A percentile compares a stretch with the other conserved stretches of the same genome.
Evolutionary conservation across 208 protist species (phyloP).

Genomic region (Crithidia sp.): DNA sequence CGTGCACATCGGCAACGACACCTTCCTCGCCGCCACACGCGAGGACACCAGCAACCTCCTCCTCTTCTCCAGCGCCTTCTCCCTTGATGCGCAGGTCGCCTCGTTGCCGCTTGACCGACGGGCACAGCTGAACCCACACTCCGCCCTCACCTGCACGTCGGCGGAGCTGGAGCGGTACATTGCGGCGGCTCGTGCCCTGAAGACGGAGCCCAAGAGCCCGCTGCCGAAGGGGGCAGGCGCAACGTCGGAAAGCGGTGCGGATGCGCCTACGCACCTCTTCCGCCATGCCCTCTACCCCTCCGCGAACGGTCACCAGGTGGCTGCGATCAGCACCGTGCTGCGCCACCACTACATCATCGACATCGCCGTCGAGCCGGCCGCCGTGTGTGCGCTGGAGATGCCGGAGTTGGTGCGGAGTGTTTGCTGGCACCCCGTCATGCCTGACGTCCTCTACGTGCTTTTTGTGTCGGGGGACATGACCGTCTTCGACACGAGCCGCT

Average conservation of each 20-base stretch:
- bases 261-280: constrained; percentile 4
- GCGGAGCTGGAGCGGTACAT: constrained; percentile 19
- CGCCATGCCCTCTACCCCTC: constrained; percentile 66
- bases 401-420: constrained; percentile 56
- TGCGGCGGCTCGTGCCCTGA: neutral
- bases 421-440: constrained; percentile 59
- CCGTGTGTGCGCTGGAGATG: constrained; percentile 66
- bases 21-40: constrained; percentile 60
- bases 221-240: too few species aligned
- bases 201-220: too few species aligned
- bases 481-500: constrained; percentile 43
- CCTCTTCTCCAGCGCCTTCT: constrained; percentile 69
- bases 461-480: constrained; percentile 48
- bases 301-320: constrained; percentile 53
- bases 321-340: constrained; percentile 56
- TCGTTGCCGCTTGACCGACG: constrained; percentile 41
- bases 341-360: constrained; percentile 73
- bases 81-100: constrained; percentile 40
- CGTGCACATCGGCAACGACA: constrained; percentile 82
- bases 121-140: constrained; percentile 26
- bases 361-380: constrained; percentile 35
- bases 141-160: constrained; percentile 17
- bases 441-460: constrained; percentile 57
- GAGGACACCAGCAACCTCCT: constrained; percentile 49
- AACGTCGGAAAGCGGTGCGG: neutral